Evolutionary conservation across 495 filamentous ascomycete genomes (phyloP).

Genomic region (Xylaria cubensis): DNA sequence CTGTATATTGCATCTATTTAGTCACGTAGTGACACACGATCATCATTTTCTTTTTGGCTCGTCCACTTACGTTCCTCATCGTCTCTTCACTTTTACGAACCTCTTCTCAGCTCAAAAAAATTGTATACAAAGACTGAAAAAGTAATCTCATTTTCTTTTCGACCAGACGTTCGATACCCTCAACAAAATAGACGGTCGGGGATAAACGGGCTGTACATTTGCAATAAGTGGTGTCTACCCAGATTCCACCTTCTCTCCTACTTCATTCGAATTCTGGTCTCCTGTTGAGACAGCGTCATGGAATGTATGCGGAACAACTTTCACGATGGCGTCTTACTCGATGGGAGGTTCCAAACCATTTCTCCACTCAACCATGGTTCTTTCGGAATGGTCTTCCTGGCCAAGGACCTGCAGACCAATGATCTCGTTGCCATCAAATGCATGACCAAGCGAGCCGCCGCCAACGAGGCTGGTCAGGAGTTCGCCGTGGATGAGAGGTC

Average conservation of each 20-base stretch:
- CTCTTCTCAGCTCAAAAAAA: slow-evolving; percentile 41
- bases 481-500: slow-evolving; percentile 79
- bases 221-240: slow-evolving; percentile 39
- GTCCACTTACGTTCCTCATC: slow-evolving; percentile 32
- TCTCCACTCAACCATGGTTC: slow-evolving; percentile 98
- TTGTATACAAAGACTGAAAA: slow-evolving; percentile 52
- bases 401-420: slow-evolving; percentile 75
- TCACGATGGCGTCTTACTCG: slow-evolving; percentile 72
- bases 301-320: slow-evolving; percentile 81
- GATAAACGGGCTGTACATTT: slow-evolving; percentile 36
- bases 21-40: slow-evolving; percentile 33
- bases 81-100: slow-evolving; percentile 37
- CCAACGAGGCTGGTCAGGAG: slow-evolving; percentile 58
- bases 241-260: slow-evolving; percentile 29
- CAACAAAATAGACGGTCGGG: slow-evolving; percentile 49
- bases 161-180: slow-evolving; percentile 33
- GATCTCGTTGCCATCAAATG: slow-evolving; percentile 93
- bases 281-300: slow-evolving; percentile 59
- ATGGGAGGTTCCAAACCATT: slow-evolving; percentile 87
- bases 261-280: slow-evolving; percentile 36
- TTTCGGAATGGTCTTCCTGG: slow-evolving; percentile 97
- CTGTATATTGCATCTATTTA: slow-evolving; percentile 54
- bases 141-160: slow-evolving; percentile 46
- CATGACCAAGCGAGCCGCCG: slow-evolving; percentile 75
- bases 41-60: slow-evolving; percentile 37